Evolutionary conservation across 352 stramenopile species (phyloP), one percentile per base, ranked within the genome.

Genomic region (Pythium coloratum): DNA sequence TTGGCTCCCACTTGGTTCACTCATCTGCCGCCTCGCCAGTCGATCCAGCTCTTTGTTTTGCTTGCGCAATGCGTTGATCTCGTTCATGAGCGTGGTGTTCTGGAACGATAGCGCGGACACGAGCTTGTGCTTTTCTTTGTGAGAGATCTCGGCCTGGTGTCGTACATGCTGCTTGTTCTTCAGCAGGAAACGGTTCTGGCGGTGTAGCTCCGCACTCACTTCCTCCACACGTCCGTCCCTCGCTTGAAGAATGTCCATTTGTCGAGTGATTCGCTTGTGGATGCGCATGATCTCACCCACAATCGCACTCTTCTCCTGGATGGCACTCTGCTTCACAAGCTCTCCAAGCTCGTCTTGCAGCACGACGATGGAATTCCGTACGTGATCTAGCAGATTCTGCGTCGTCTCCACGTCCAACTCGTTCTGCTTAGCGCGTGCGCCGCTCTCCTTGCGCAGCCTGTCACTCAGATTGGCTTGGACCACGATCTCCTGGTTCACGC

Each of bases 161-260:
- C 82, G 79, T 38, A 92, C 47, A n/a, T 91, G 81, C 34, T 90
- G 80, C 54, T 90, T 90, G 55, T 89, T 86, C 58, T 89, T 84
- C 16, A 92, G 62, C 20, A 92, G 65, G 53, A 90, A 94, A 9
- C 62, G 75, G 50, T 91, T 94, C 54, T 94, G 84, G 7, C 86
- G 77, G 56, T 92, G 81, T 0, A 94, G 47, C 63, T 94, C 86
- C 0, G 78, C 72, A 28, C 81, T 90, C 1, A 94, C 74, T 55
- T 90, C 84, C 20, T 89, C 78, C 0, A 70, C 62, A 0, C 76
- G 74, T 16, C 89, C 80, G 38, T 86, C 80, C 12, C 70, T 71
- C 16, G 75, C 78, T 42, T 89, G 73, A 4, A 92, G 65, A 8
- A 73, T 69, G 9, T 86, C 77, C 57, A 87, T 67, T 55, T 92